phyloP scores from a whole-genome alignment of 371 early-diverging fungal species.

The Fennellomyces sp. region DNA sequence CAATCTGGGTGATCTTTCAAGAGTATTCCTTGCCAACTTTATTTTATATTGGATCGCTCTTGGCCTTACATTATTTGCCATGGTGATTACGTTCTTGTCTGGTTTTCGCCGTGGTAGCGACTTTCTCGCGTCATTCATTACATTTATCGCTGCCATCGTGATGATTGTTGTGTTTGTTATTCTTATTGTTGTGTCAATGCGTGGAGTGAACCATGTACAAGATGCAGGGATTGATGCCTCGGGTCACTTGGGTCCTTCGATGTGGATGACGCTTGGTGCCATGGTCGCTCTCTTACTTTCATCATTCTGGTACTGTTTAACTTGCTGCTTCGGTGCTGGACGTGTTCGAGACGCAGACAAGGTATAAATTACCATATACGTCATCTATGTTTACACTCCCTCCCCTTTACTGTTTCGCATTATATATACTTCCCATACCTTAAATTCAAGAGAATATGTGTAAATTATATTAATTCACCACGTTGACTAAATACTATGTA shows the following conservation, averaged over 20 bases:
- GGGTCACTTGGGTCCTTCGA: slow-evolving; percentile 36
- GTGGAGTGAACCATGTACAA: slow-evolving; percentile 34
- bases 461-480: not conserved
- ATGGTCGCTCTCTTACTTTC: slow-evolving; percentile 27
- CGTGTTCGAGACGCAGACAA: slow-evolving; percentile 18
- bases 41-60: slow-evolving; percentile 35
- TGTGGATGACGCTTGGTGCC: slow-evolving; percentile 35
- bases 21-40: slow-evolving; percentile 31
- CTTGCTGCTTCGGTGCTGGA: slow-evolving; percentile 23
- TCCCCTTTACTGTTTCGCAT: not conserved
- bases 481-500: not conserved
- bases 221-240: slow-evolving; percentile 15
- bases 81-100: slow-evolving; percentile 22
- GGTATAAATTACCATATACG: slow-evolving; percentile 6
- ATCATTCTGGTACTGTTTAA: slow-evolving; percentile 30
- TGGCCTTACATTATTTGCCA: slow-evolving; percentile 28
- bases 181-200: slow-evolving; percentile 30
- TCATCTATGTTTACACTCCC: not conserved
- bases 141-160: slow-evolving; percentile 29
- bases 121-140: slow-evolving; percentile 25
- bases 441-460: not conserved
- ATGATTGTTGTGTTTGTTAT: slow-evolving; percentile 32
- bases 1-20: slow-evolving; percentile 11
- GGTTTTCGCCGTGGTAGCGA: slow-evolving; percentile 26
- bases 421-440: not conserved